phyloP scores from a whole-genome alignment of 1,139 yeast species.

The Candida labiduridarum region DNA sequence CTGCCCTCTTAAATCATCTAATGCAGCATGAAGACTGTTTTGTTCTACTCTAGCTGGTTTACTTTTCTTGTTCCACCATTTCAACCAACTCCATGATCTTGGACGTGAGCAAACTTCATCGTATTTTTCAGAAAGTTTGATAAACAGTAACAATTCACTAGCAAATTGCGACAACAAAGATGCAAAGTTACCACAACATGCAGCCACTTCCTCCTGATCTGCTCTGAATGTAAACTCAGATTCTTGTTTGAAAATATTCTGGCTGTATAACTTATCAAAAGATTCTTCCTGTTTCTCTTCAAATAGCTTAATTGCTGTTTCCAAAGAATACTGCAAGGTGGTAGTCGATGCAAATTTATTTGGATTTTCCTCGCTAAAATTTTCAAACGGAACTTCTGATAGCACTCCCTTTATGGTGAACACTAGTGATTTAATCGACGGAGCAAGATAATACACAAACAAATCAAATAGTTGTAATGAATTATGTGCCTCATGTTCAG shows the following conservation, averaged over 20 bases:
- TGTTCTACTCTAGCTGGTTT: constrained; percentile 4
- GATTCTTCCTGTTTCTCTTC: constrained; percentile 60
- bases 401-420: constrained; percentile 66
- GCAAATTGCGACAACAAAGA: constrained; percentile 66
- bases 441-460: constrained; percentile 69
- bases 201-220: constrained; percentile 80
- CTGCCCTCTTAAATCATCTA: constrained; percentile 36
- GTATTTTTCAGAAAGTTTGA: constrained; percentile 49
- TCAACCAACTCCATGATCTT: constrained; percentile 55
- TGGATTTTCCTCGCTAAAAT: constrained; percentile 26
- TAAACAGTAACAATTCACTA: constrained; percentile 53
- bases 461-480: constrained; percentile 56
- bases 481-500: constrained; percentile 10
- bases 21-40: constrained; percentile 39
- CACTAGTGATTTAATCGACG: constrained; percentile 68
- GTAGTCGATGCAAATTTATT: constrained; percentile 38
- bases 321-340: constrained; percentile 52
- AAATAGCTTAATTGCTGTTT: constrained; percentile 55
- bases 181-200: constrained; percentile 81
- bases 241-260: constrained; percentile 49
- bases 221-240: constrained; percentile 49
- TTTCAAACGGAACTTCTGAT: constrained; percentile 60
- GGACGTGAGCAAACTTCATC: constrained; percentile 26
- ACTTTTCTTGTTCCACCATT: constrained; percentile 41
- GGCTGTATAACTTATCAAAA: constrained; percentile 59